Evolutionary conservation across 495 filamentous ascomycete species (phyloP).

Genomic region (Hyaloscypha variabilis): DNA sequence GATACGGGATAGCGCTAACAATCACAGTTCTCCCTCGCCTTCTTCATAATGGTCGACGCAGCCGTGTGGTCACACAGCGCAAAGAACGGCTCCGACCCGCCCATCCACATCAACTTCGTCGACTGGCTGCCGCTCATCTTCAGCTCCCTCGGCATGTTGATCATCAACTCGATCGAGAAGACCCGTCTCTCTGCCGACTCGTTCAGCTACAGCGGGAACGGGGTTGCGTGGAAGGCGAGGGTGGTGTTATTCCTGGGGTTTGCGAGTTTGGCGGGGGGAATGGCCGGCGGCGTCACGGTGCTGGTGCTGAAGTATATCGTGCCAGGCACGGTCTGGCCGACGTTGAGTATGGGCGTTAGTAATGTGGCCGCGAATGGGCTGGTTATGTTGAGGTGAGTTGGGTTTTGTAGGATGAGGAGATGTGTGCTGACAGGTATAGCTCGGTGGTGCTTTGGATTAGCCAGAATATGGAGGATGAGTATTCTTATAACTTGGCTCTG

Average conservation of each 20-base stretch:
- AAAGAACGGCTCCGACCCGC: conserved; percentile 70
- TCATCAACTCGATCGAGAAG: conserved; percentile 99
- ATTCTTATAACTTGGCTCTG: conserved; percentile 91
- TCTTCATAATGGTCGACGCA: conserved; percentile 94
- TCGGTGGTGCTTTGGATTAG: conserved; percentile 92
- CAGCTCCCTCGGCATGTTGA: conserved; percentile 90
- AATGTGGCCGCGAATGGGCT: conserved; percentile 87
- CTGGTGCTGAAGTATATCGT: conserved; percentile 93
- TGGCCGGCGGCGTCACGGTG: conserved; percentile 89
- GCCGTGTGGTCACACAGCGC: conserved; percentile 82
- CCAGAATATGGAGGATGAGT: conserved; percentile 99
- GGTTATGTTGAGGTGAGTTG: conserved; percentile 81
- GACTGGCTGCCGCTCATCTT: conserved; percentile 99
- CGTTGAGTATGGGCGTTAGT: conserved; percentile 89
- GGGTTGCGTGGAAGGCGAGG: conserved; percentile 94
- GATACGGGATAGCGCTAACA: too few relatives aligned
- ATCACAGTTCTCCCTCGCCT: conserved; percentile 87
- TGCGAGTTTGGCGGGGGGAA: conserved; percentile 88
- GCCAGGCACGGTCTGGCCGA: conserved; percentile 74
- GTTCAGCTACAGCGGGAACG: conserved; percentile 82
- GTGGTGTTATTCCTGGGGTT: conserved; percentile 96
- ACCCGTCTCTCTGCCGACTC: conserved; percentile 80
- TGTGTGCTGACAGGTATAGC: conserved; percentile 44
- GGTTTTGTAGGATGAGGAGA: neutral
- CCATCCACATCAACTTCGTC: conserved; percentile 88